These are phyloP conservation scores for Saccharomycopsis fibuligera DNA, from an alignment of 805 yeast species.

Conservation along the genomic window DNA sequence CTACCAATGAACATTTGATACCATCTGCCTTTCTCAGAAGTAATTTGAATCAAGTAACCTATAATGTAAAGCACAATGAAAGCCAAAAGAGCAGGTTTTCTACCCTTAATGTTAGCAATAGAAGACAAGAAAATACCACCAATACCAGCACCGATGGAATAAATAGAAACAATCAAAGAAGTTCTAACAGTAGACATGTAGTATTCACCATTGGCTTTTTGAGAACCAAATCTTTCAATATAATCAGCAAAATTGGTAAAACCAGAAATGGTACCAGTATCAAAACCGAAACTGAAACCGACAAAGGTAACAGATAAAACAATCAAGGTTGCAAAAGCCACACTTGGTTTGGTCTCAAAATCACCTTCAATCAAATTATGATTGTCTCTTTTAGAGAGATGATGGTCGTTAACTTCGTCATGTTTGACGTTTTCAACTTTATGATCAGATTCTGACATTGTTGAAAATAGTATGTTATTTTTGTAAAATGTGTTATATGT, in stretches of 20 bases:
- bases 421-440: too few relatives aligned
- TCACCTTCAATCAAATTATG: neutral
- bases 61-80: slow-evolving; percentile 51
- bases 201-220: slow-evolving; percentile 33
- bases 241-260: slow-evolving; percentile 60
- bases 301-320: slow-evolving; percentile 57
- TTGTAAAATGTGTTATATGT: too few relatives aligned
- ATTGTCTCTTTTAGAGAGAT: neutral
- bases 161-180: slow-evolving; percentile 49
- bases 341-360: slow-evolving; percentile 4
- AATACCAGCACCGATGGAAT: slow-evolving; percentile 66
- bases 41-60: slow-evolving; percentile 56
- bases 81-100: slow-evolving; percentile 49
- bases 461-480: too few relatives aligned
- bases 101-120: slow-evolving; percentile 52
- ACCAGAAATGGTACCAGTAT: slow-evolving; percentile 73
- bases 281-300: slow-evolving; percentile 75
- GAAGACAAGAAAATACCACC: slow-evolving; percentile 60
- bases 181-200: slow-evolving; percentile 40
- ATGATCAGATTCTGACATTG: too few relatives aligned
- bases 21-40: slow-evolving; percentile 46
- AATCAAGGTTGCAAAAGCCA: slow-evolving; percentile 9
- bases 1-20: slow-evolving; percentile 61
- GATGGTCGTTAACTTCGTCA: neutral
- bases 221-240: slow-evolving; percentile 44